These are phyloP conservation scores for Metrosideros polymorpha DNA, from an alignment of 441 rosid species.

Conservation along the genomic window DNA sequence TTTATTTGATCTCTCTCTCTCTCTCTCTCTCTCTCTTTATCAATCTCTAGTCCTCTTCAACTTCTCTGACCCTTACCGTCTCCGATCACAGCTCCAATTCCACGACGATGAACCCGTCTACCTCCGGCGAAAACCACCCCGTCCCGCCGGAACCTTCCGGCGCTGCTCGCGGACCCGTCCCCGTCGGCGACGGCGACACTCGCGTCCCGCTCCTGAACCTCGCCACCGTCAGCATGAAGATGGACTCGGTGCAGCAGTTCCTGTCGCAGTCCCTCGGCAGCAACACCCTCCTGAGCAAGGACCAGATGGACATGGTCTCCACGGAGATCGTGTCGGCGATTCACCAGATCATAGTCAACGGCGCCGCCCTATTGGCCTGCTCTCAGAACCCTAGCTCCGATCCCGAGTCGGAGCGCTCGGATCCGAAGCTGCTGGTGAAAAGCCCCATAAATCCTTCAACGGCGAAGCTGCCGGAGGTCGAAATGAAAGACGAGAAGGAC, in stretches of 20 bases:
- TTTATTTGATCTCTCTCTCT: not conserved
- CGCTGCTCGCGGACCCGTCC: not conserved
- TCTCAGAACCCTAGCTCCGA: not conserved
- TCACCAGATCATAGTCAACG: constrained; percentile 49
- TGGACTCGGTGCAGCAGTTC: constrained; percentile 52
- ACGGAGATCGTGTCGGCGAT: constrained; percentile 50
- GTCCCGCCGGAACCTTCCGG: not conserved
- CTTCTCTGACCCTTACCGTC: not conserved
- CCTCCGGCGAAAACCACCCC: not conserved
- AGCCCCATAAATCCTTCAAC: not conserved
- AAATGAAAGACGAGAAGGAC: not conserved
- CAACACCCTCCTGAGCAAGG: constrained; percentile 26
- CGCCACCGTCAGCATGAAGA: constrained; percentile 24
- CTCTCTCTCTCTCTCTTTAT: not conserved
- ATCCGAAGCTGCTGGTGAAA: not conserved
- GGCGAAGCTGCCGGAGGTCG: not conserved
- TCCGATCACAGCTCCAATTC: not conserved
- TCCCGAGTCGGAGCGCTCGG: not conserved
- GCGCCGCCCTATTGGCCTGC: constrained; percentile 44
- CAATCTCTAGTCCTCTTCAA: too few relatives aligned
- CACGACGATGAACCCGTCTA: not conserved
- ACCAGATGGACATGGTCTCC: constrained; percentile 48
- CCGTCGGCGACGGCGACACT: constrained; percentile 9
- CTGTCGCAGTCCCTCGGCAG: constrained; percentile 34
- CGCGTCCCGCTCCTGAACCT: constrained; percentile 35